These are phyloP conservation scores for Candida smagusa DNA, from an alignment of 1,139 yeast species.

Conservation along the genomic window DNA sequence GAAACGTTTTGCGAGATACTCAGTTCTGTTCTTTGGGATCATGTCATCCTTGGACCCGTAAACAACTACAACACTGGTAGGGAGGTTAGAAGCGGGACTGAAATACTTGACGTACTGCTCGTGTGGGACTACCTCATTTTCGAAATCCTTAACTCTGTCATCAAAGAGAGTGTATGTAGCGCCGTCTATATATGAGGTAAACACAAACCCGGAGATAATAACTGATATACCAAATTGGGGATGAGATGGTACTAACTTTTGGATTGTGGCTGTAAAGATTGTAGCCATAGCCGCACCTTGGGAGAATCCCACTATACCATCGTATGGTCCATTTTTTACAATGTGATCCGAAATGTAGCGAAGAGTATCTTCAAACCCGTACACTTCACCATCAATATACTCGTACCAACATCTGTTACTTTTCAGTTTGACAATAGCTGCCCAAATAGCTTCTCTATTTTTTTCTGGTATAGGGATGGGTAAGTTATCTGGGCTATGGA, in stretches of 20 bases:
- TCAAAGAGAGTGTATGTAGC: conserved; percentile 4
- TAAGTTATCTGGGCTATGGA: conserved; percentile 20
- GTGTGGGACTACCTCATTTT: conserved; percentile 1
- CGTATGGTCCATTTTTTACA: conserved; percentile 75
- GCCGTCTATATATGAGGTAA: conserved; percentile 37
- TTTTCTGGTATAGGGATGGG: conserved; percentile 28
- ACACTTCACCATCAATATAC: conserved; percentile 28
- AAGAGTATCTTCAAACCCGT: conserved; percentile 33
- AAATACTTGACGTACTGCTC: conserved; percentile 17
- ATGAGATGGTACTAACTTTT: conserved; percentile 35
- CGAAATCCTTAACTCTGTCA: conserved; percentile 16
- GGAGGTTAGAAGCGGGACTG: conserved; percentile 11
- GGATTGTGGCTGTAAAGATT: conserved; percentile 45
- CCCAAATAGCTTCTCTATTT: conserved; percentile 29
- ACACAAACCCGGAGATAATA: conserved; percentile 54
- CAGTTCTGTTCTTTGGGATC: conserved; percentile 33
- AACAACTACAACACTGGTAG: conserved; percentile 26
- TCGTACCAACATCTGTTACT: conserved; percentile 52
- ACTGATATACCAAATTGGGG: conserved; percentile 46
- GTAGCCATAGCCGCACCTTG: conserved; percentile 91
- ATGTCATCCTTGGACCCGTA: conserved; percentile 32
- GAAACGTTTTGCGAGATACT: conserved; percentile 22
- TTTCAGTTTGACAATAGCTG: conserved; percentile 36
- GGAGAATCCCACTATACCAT: conserved; percentile 84
- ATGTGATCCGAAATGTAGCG: conserved; percentile 53